A percentile compares a stretch with the other conserved stretches of the same genome.
phyloP scores from a whole-genome alignment of 352 stramenopile genomes.

The Pythium phragmiticola region DNA sequence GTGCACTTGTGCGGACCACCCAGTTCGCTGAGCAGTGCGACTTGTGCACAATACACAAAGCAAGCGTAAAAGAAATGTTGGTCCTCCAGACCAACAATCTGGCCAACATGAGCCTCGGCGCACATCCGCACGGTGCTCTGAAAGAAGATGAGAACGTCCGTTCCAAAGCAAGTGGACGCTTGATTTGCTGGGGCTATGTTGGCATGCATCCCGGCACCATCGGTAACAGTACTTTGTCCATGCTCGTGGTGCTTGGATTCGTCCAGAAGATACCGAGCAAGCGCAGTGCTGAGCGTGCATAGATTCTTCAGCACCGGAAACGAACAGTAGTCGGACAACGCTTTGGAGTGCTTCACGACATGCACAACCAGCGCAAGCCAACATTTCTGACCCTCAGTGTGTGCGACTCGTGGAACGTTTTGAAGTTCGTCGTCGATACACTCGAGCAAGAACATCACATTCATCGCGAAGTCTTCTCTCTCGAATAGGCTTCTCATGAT shows the following conservation, averaged over 20 bases:
- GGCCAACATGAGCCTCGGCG: conserved; percentile 30
- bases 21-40: conserved; percentile 55
- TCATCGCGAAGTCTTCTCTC: conserved; percentile 56
- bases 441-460: conserved; percentile 65
- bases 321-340: conserved; percentile 42
- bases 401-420: conserved; percentile 2
- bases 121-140: conserved; percentile 45
- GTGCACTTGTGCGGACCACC: conserved; percentile 37
- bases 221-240: neutral
- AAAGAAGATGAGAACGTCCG: conserved; percentile 49
- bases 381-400: conserved; percentile 42
- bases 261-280: conserved; percentile 55
- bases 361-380: conserved; percentile 64
- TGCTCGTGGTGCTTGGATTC: conserved; percentile 40
- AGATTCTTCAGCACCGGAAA: conserved; percentile 58
- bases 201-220: neutral
- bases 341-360: conserved; percentile 46
- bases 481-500: conserved; percentile 44
- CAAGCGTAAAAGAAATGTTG: conserved; percentile 75
- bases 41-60: conserved; percentile 65
- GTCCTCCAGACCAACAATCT: conserved; percentile 47
- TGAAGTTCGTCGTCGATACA: conserved; percentile 38
- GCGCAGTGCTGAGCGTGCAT: conserved; percentile 44
- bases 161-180: conserved; percentile 45
- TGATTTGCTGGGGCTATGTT: neutral